Evolutionary conservation across 768 basidiomycete genomes (phyloP).

Genomic region (Phaffia australis): DNA sequence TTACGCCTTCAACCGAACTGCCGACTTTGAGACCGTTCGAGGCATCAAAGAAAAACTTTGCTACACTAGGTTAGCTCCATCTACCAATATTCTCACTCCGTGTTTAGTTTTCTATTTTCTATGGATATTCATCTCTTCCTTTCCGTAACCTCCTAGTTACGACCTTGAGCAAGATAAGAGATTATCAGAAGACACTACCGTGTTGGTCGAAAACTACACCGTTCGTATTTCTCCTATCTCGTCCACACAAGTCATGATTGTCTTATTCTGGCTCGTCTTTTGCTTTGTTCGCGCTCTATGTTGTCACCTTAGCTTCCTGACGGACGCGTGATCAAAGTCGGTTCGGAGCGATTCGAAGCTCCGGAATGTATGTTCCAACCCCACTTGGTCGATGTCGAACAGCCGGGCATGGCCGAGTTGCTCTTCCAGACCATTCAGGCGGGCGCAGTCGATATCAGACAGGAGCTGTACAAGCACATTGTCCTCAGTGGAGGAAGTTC

Average conservation of each 20-base stretch:
- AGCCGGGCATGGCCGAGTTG: conserved; percentile 95
- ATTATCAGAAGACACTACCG: conserved; percentile 89
- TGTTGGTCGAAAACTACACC: conserved; percentile 89
- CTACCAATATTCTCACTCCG: background rate
- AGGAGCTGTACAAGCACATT: conserved; percentile 93
- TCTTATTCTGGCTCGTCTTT: background rate
- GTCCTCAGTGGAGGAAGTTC: conserved; percentile 95
- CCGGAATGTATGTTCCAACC: conserved; percentile 99
- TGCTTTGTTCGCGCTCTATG: conserved; percentile 6
- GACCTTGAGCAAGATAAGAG: conserved; percentile 92
- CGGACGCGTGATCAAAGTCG: conserved; percentile 91
- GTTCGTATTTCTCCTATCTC: conserved; percentile 43
- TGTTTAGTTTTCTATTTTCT: background rate
- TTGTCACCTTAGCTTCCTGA: conserved; percentile 61
- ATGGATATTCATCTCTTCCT: background rate
- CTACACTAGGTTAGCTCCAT: conserved; percentile 67
- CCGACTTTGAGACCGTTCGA: conserved; percentile 96
- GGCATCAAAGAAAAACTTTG: conserved; percentile 99
- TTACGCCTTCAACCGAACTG: conserved; percentile 99
- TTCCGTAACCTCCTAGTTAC: conserved; percentile 48
- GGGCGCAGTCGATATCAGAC: conserved; percentile 77
- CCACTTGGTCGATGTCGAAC: conserved; percentile 90
- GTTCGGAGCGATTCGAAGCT: conserved; percentile 95
- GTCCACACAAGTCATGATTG: background rate
- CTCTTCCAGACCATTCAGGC: conserved; percentile 89